Conservation (phyloP, 345 rosid genomes). For the Corchorus olitorius region DNA sequence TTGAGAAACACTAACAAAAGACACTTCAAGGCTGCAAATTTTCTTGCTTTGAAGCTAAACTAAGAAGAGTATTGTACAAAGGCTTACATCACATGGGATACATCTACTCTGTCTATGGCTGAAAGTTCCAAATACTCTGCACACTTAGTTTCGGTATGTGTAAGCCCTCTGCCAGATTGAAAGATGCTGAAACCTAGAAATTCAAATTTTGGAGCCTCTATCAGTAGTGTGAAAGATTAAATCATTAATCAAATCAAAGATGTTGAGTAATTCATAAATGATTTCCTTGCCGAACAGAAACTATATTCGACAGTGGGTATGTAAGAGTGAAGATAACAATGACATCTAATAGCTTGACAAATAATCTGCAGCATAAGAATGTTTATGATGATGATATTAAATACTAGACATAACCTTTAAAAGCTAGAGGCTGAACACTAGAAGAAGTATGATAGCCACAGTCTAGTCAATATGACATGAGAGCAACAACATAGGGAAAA, state of each 20-base stretch:
- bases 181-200: slow-evolving; percentile 35
- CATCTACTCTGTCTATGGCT: slow-evolving; percentile 9
- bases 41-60: not conserved
- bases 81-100: not conserved
- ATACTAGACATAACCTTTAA: not conserved
- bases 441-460: not conserved
- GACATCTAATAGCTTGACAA: not conserved
- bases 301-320: not conserved
- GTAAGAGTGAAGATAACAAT: not conserved
- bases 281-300: not conserved
- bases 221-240: not conserved
- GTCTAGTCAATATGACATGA: not conserved
- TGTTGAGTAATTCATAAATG: not conserved
- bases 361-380: not conserved
- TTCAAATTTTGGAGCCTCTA: not conserved
- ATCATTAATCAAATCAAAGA: not conserved
- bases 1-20: not conserved
- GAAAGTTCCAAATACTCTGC: slow-evolving; percentile 41
- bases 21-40: not conserved
- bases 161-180: slow-evolving; percentile 32
- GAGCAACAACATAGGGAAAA: not conserved
- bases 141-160: slow-evolving; percentile 30
- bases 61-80: not conserved
- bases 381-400: not conserved
- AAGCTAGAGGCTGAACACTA: not conserved